Conservation (phyloP, 225 moss, liverwort and hornwort genomes). For the Bryum argenteum region DNA sequence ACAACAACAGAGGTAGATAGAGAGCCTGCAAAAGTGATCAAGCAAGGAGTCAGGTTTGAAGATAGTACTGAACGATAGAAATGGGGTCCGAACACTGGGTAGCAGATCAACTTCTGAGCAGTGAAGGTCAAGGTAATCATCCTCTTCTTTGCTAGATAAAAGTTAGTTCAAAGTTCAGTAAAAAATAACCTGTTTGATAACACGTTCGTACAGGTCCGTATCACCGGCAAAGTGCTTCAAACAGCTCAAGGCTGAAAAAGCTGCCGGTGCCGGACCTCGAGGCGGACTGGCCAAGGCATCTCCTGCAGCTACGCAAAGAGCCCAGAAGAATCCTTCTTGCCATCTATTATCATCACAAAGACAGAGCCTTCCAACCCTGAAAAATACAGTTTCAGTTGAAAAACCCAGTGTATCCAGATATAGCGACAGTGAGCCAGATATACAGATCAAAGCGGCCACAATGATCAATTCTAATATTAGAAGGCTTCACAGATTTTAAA, state of each 20-base stretch:
- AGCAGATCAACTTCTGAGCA: conserved; percentile 14
- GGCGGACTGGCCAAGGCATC: conserved; percentile 88
- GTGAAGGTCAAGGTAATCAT: not conserved
- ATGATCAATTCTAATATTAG: not conserved
- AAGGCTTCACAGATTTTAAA: conserved; percentile 9
- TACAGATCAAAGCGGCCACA: conserved; percentile 10
- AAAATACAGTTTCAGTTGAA: conserved; percentile 8
- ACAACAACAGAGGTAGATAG: conserved; percentile 86
- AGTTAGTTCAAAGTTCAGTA: not conserved
- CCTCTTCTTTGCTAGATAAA: not conserved
- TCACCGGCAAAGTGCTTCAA: conserved; percentile 94
- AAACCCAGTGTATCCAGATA: conserved; percentile 15
- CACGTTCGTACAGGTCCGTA: conserved; percentile 76
- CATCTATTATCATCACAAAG: conserved; percentile 91
- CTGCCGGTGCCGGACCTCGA: conserved; percentile 87
- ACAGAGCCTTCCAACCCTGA: conserved; percentile 81
- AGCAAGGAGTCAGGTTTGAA: conserved; percentile 6
- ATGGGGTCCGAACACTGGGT: not conserved
- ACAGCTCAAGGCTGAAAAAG: conserved; percentile 92
- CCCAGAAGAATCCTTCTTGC: conserved; percentile 97
- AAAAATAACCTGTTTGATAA: conserved; percentile 81
- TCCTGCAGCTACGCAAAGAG: conserved; percentile 84
- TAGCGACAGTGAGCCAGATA: conserved; percentile 1
- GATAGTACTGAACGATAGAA: not conserved
- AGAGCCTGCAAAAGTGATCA: conserved; percentile 60